Evolutionary conservation across 257 asterid species (phyloP).

Genomic region (Knoxia roxburghii): DNA sequence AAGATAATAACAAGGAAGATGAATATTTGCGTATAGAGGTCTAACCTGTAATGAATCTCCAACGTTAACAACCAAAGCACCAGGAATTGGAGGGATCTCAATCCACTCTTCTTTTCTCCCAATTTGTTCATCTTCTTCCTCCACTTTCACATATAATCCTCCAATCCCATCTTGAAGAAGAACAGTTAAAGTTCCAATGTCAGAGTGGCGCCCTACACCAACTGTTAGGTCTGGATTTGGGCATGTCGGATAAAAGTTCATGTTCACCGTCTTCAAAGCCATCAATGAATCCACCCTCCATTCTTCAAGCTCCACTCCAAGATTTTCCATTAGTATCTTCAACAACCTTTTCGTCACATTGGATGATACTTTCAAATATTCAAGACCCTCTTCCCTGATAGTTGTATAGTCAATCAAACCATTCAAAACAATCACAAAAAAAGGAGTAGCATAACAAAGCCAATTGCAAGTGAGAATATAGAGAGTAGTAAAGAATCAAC

Average conservation of each 20-base stretch:
- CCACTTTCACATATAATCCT: conserved; percentile 32
- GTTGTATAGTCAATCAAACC: too few species aligned
- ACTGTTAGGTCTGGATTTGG: conserved; percentile 35
- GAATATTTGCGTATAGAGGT: too few species aligned
- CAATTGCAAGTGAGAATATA: too few species aligned
- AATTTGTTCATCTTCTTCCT: conserved; percentile 12
- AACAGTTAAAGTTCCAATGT: conserved; percentile 32
- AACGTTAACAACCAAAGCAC: conserved; percentile 32
- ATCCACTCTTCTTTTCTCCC: conserved; percentile 24
- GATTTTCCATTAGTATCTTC: conserved; percentile 21
- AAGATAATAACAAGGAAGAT: too few species aligned
- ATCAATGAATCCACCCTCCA: conserved; percentile 17
- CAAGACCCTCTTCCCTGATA: conserved; percentile 2
- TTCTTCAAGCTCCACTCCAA: conserved; percentile 23
- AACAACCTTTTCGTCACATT: conserved; percentile 18
- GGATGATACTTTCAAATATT: conserved; percentile 16
- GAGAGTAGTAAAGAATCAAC: too few species aligned
- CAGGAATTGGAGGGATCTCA: conserved; percentile 33
- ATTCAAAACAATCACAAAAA: too few species aligned
- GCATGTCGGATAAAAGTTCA: conserved; percentile 33
- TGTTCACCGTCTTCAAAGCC: conserved; percentile 27
- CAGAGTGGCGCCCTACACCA: conserved; percentile 34
- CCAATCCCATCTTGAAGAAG: conserved; percentile 37
- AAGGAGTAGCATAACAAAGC: too few species aligned
- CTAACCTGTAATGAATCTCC: conserved; percentile 39